Percentiles rank a stretch among this genome's conserved stretches.
Conservation (phyloP, 371 early-diverging fungal genomes). For the Rhizopus arrhizus region DNA sequence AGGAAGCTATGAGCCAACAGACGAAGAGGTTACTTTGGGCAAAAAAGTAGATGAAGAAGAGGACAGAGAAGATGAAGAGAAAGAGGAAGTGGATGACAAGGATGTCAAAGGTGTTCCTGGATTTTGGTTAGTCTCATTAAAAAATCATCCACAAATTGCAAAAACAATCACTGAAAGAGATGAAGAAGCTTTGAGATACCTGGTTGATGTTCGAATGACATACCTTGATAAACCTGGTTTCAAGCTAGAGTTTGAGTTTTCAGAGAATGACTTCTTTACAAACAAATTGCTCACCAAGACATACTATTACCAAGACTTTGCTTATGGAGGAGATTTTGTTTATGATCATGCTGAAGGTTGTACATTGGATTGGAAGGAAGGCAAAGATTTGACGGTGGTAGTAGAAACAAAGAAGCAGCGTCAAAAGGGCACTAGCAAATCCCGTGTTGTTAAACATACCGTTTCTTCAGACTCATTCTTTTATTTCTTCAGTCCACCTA, state of each 20-base stretch:
- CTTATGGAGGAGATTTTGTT: conserved; percentile 76
- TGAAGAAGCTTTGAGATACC: conserved; percentile 78
- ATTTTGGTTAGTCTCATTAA: conserved; percentile 94
- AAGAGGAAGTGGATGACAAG: conserved; percentile 35
- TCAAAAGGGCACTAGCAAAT: conserved; percentile 97
- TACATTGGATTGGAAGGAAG: conserved; percentile 93
- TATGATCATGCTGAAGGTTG: conserved; percentile 91
- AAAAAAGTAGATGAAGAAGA: conserved; percentile 60
- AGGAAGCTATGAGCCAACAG: conserved; percentile 85
- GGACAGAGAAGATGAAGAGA: conserved; percentile 46
- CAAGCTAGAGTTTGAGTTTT: conserved; percentile 89
- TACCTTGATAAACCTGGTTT: conserved; percentile 92
- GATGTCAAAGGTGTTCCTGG: conserved; percentile 69
- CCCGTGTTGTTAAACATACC: conserved; percentile 93
- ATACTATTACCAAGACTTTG: conserved; percentile 80
- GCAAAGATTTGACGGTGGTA: conserved; percentile 88
- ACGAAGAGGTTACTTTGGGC: conserved; percentile 74
- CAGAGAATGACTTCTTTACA: conserved; percentile 85
- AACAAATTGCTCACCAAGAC: conserved; percentile 88
- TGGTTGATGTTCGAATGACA: conserved; percentile 81
- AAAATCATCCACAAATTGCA: conserved; percentile 77
- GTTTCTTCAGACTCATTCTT: conserved; percentile 95
- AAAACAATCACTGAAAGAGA: conserved; percentile 90
- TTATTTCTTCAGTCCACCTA: conserved; percentile 88
- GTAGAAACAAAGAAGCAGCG: conserved; percentile 97